Evolutionary conservation across 2,329 filamentous ascomycete genomes (phyloP), one percentile per base, ranked within the genome.

Genomic region (Hypoxylon sp.): DNA sequence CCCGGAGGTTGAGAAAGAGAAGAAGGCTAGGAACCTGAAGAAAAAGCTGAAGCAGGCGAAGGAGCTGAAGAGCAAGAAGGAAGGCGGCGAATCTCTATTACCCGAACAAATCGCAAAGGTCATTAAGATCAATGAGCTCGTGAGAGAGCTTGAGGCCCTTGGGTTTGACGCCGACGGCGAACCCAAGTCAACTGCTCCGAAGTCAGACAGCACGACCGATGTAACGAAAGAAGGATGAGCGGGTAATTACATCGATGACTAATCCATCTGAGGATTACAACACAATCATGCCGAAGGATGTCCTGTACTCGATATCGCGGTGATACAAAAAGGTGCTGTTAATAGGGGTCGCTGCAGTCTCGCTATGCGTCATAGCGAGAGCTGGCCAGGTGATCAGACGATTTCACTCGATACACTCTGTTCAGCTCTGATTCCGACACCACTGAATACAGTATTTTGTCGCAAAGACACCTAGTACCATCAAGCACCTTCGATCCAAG

Each of bases 71-170:
- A 91, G 90, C 75, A 98, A 97, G 86, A 97, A 97, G 80, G 93
- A 97, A 24, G 90, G 89, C 62, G 96, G 96, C 19, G 92, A 93
- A 77, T 86, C 88, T 3, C 82, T 99, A 67, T 85, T 98, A 27
- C 95, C 94, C 0, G 96, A 99, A 82, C 96, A 99, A 82, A 91
- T 98, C 71, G 94, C 95, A 74, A 99, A 99, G 83, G 93, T 99
- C 61, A 97, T 97, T 79, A 97, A 96, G 81, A 97, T 99, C 79
- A 93, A 93, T 70, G 96, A 99, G 82, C 86, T 99, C 55, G 90
- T 98, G 64, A 88, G 94, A 11, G 94, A 98, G 78, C 82, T 99
- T 62, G 93, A 97, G 75, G 87, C 88, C 2, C 84, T 99, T 29
- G 95, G 95, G 0, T 93, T 98, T 70, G 92, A 97, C 78, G 82